A percentile compares a stretch with the other conserved stretches of the same genome.
phyloP scores from a whole-genome alignment of 805 yeast genomes.

The Candida lessepsii region DNA sequence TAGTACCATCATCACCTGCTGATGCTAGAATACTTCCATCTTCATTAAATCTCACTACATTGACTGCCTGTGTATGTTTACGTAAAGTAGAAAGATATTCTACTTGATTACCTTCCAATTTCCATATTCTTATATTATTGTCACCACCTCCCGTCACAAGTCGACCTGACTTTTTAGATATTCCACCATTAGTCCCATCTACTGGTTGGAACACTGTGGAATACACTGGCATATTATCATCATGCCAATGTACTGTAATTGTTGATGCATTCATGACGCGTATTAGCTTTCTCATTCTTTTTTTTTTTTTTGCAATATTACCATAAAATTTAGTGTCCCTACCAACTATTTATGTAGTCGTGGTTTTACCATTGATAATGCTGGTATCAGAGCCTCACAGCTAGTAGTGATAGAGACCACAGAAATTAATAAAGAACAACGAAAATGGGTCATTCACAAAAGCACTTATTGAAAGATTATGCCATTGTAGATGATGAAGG shows the following conservation, averaged over 20 bases:
- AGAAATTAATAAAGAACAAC: too few relatives aligned
- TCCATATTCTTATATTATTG: conserved; percentile 16
- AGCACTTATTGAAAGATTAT: not conserved
- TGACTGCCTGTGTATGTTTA: conserved; percentile 93
- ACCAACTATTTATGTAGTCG: not conserved
- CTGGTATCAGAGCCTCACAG: conserved; percentile 6
- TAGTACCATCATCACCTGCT: conserved; percentile 94
- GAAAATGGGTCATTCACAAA: too few relatives aligned
- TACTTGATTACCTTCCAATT: conserved; percentile 52
- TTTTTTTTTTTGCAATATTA: not conserved
- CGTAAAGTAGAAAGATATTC: conserved; percentile 77
- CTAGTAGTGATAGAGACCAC: too few relatives aligned
- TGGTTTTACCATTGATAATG: conserved; percentile 1
- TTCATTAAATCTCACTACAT: conserved; percentile 79
- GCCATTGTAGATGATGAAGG: conserved; percentile 12
- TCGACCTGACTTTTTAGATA: conserved; percentile 23
- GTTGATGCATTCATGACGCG: conserved; percentile 40
- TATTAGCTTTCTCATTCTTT: not conserved
- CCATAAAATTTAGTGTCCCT: not conserved
- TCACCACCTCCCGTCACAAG: conserved; percentile 95
- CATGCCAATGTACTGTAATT: conserved; percentile 69
- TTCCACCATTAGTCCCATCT: not conserved
- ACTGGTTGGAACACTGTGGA: conserved; percentile 61
- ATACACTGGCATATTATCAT: conserved; percentile 72
- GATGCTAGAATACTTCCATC: conserved; percentile 73